Conservation (phyloP, 495 filamentous ascomycete species). For the Massariosphaeria phaeospora region DNA sequence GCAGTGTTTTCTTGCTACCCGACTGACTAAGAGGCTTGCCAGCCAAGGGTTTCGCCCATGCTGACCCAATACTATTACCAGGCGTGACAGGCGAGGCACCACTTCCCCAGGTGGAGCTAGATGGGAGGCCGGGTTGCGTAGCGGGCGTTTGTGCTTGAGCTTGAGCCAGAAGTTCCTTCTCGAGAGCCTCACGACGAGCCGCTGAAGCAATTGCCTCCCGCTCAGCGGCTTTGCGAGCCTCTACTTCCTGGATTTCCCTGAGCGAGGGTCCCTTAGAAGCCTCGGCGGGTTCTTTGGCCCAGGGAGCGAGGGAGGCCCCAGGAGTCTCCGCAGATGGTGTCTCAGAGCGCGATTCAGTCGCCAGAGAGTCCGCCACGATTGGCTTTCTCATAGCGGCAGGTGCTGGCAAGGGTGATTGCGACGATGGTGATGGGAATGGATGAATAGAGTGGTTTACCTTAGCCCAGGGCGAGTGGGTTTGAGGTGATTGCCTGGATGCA, state of each 20-base stretch:
- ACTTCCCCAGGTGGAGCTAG: slow-evolving; percentile 86
- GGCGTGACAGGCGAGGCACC: slow-evolving; percentile 59
- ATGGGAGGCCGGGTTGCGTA: slow-evolving; percentile 72
- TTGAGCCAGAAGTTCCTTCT: slow-evolving; percentile 77
- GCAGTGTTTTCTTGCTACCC: slow-evolving; percentile 75
- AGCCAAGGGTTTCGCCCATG: slow-evolving; percentile 63
- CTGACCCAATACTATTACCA: slow-evolving; percentile 47
- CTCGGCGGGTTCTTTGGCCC: slow-evolving; percentile 81
- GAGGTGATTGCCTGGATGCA: slow-evolving; percentile 60
- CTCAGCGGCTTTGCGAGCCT: slow-evolving; percentile 89
- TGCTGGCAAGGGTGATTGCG: slow-evolving; percentile 74
- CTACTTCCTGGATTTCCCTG: slow-evolving; percentile 94
- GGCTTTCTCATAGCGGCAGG: slow-evolving; percentile 82
- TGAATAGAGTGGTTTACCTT: slow-evolving; percentile 61
- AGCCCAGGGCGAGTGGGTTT: slow-evolving; percentile 55
- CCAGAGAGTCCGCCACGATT: slow-evolving; percentile 76
- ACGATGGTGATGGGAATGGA: slow-evolving; percentile 71
- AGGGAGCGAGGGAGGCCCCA: slow-evolving; percentile 67
- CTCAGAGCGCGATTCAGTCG: slow-evolving; percentile 65
- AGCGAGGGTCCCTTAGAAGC: slow-evolving; percentile 82
- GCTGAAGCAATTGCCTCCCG: slow-evolving; percentile 78
- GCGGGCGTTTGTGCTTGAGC: slow-evolving; percentile 56
- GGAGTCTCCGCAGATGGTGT: slow-evolving; percentile 53
- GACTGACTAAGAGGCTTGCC: slow-evolving; percentile 52
- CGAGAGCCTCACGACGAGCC: slow-evolving; percentile 67